Evolutionary conservation across 768 basidiomycete genomes (phyloP).

Genomic region (Calvatia gigantea): DNA sequence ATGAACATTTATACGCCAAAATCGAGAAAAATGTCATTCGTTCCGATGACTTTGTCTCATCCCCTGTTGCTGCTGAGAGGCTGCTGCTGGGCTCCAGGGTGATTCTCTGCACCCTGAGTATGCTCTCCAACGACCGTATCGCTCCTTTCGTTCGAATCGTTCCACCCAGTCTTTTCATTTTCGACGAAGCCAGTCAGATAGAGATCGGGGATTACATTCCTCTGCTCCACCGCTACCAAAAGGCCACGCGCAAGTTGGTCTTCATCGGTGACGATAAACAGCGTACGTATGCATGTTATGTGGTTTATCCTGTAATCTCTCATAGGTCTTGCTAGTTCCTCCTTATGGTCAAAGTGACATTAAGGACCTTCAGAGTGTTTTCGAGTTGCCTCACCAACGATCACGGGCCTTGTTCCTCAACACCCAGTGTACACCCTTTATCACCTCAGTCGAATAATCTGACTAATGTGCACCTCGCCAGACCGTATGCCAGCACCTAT

Average conservation of each 20-base stretch:
- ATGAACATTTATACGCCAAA: slow-evolving; percentile 63
- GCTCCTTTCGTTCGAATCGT: slow-evolving; percentile 23
- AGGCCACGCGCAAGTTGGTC: slow-evolving; percentile 36
- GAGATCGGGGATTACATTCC: slow-evolving; percentile 45
- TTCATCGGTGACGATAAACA: slow-evolving; percentile 58
- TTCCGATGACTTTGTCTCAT: slow-evolving; percentile 29
- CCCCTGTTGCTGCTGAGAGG: slow-evolving; percentile 19
- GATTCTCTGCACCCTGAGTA: slow-evolving; percentile 64
- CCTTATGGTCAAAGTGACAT: slow-evolving; percentile 59
- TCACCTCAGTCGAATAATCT: no score
- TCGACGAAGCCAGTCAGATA: slow-evolving; percentile 59
- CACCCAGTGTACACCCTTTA: slow-evolving; percentile 51
- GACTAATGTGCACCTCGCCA: slow-evolving; percentile 12
- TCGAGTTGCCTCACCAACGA: slow-evolving; percentile 52
- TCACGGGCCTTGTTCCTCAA: slow-evolving; percentile 43
- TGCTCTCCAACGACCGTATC: slow-evolving; percentile 44
- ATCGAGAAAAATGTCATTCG: slow-evolving; percentile 47
- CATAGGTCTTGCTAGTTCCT: slow-evolving; percentile 45
- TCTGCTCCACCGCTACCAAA: slow-evolving; percentile 30
- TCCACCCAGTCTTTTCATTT: slow-evolving; percentile 37
- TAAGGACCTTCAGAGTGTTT: slow-evolving; percentile 50
- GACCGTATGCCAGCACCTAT: slow-evolving; percentile 67
- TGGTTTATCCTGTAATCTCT: slow-evolving; percentile 16
- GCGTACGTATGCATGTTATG: slow-evolving; percentile 17
- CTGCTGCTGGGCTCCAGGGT: slow-evolving; percentile 42